Evolutionary conservation across 805 yeast species (phyloP).

Genomic region (Saccharomycopsis sp.): DNA sequence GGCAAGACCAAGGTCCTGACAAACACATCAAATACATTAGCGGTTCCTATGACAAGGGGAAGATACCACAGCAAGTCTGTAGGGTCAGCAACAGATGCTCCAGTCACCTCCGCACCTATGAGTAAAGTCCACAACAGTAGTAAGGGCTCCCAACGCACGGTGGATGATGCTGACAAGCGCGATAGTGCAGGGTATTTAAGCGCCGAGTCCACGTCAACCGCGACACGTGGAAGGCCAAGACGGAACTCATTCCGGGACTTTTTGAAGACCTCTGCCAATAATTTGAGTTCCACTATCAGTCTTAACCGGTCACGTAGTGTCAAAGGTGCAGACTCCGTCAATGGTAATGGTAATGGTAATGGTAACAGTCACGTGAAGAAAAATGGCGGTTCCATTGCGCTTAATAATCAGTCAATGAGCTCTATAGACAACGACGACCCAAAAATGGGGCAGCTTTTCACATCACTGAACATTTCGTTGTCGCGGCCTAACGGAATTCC

Average conservation of each 20-base stretch:
- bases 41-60: neutral
- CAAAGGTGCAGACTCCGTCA: neutral
- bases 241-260: neutral
- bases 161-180: neutral
- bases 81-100: slow-evolving; percentile 8
- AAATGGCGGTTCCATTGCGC: neutral
- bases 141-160: neutral
- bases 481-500: neutral
- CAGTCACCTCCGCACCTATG: neutral
- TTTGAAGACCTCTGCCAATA: neutral
- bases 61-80: slow-evolving; percentile 16
- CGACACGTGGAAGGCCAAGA: neutral
- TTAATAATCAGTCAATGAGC: neutral
- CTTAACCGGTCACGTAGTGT: neutral
- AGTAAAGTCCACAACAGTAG: neutral
- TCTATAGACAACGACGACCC: neutral
- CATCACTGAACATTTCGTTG: neutral
- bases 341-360: neutral
- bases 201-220: neutral
- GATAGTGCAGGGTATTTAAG: neutral
- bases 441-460: neutral
- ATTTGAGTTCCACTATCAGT: neutral
- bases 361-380: neutral
- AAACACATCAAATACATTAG: neutral
- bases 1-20: neutral